Evolutionary conservation across 768 basidiomycete species (phyloP), one percentile per base, ranked within the genome.

Genomic region (Russula sp.): DNA sequence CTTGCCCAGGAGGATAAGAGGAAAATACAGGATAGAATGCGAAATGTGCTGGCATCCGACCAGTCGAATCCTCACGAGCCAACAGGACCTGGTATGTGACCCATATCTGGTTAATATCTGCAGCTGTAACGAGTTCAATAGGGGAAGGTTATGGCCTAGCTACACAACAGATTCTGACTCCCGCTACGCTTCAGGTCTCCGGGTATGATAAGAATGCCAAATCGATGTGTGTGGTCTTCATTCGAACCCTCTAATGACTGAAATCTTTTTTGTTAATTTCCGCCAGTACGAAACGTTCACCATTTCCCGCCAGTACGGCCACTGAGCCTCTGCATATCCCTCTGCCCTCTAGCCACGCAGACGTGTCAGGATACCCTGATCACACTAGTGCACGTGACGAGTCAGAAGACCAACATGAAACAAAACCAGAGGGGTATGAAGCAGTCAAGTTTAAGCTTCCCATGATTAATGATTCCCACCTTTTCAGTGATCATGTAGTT

Each of bases 1-100:
- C 78, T 78, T 58, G 75, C 79, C 49, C 80, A 81, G 64, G 78
- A 82, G 68, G 82, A 87, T 39, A 58, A 22, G 29, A 61, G 43
- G 55, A 57, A 49, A 53, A 8, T 41, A 8, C 56, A 54, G 48
- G 52, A 54, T 43, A 54, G 52, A 47, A 35, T 50, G 16, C 60
- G 65, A 53, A 52, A 53, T 18, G 20, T 45, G 22, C 38, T 32
- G 10, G 56, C n/a, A 42, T 29, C 41, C 29, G 39, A 52, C 38
- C 48, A 35, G 7, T 3, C 25, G 2, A 59, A 42, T 45, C 13
- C 22, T 36, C 16, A 54, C 4, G 57, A 1, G 7, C 16, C 46
- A 46, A 58, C 43, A 59, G 47, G 57, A 49, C 46, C 38, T 49
- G 57, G 61, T 59, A 58, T 39, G 39, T 48, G 29, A 11, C 29